Evolutionary conservation across 1,284 basidiomycete genomes (phyloP).

Genomic region (Rhodotorula sp.): DNA sequence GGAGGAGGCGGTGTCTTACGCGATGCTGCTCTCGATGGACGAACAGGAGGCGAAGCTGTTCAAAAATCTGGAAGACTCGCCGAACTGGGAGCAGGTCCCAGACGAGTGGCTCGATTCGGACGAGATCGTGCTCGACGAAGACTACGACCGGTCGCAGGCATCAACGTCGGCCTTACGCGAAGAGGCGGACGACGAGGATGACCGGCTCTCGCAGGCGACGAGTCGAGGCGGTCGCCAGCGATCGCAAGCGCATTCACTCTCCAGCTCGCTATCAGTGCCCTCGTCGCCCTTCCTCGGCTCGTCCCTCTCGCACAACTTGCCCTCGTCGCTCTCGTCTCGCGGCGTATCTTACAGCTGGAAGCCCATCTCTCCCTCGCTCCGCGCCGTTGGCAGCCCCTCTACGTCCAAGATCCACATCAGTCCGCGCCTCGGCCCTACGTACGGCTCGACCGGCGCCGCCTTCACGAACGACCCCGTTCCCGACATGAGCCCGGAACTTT

Average conservation of each 20-base stretch:
- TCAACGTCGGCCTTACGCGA: neutral
- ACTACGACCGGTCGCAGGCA: neutral
- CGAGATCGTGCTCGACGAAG: slow-evolving; percentile 36
- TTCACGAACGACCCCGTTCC: slow-evolving; percentile 15
- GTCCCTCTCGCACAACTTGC: slow-evolving; percentile 7
- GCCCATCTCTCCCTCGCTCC: slow-evolving; percentile 21
- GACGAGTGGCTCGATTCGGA: slow-evolving; percentile 34
- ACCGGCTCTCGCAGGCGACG: neutral
- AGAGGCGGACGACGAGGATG: slow-evolving; percentile 6
- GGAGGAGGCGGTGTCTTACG: slow-evolving; percentile 42
- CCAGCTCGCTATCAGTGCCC: slow-evolving; percentile 30
- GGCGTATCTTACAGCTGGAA: slow-evolving; percentile 23
- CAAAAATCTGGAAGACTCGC: neutral
- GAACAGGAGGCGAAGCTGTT: slow-evolving; percentile 36
- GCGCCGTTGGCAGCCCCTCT: slow-evolving; percentile 7
- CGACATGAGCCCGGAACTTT: slow-evolving; percentile 32
- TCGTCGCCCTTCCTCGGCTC: slow-evolving; percentile 28
- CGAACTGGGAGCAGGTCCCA: slow-evolving; percentile 24
- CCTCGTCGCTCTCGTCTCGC: slow-evolving; percentile 18
- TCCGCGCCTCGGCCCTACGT: slow-evolving; percentile 37
- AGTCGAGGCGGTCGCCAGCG: neutral
- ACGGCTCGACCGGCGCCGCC: slow-evolving; percentile 12
- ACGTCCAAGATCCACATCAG: slow-evolving; percentile 36
- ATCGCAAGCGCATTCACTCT: slow-evolving; percentile 6
- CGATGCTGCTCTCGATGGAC: slow-evolving; percentile 42